Base-by-base conservation (phyloP, 2,329 filamentous ascomycete species). In the Akanthomyces lecanii region DNA sequence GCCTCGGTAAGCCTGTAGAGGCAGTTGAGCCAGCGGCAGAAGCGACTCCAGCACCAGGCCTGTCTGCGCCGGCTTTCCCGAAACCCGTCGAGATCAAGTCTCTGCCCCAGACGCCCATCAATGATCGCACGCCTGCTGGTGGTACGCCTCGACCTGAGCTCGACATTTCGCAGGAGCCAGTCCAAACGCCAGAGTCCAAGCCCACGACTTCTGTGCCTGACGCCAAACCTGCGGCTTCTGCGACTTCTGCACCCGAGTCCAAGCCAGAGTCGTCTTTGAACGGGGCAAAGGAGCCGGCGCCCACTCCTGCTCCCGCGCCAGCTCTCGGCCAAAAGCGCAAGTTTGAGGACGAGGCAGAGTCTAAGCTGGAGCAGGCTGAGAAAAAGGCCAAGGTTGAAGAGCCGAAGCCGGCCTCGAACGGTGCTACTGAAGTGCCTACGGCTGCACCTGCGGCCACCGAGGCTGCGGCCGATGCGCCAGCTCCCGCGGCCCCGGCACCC, bases 261-360 rank as follows among this genome's bases (percentile, higher is more conserved):
- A 11, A 36, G 33, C 33, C 33, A 7, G 33, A 36, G 28, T 47
- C 40, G 18, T 45, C 25, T 12, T 8, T 47, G 5, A 63, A 64
- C 30, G 65, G 62, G n/a, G 57, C 65, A 16, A 47, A 33, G 4
- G 28, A 63, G 10, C 63, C 63, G 5, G 62, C 62, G 10, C 61
- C 67, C 11, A 54, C 64, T 14, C 63, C 61, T 23, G 44, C 54
- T 6, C 12, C 62, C 8, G 60, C 61, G 7, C 50, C 63, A 4
- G 23, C 64, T 12, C 16, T 66, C 1, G 71, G 71, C 40, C 72
- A 73, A 53, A 78, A 78, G 69, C 75, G 79, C 67, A 81, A 81
- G 69, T 73, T 78, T 14, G 72, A 73, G 1, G 71, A 74, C 7
- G 69, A 69, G 18, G 54, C 66, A 1, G 59, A 61, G 25, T 53